Evolutionary conservation across 192 early-diverging fungal species (phyloP), one percentile per base, ranked within the genome.

Genomic region (Spinellus fusiger): DNA sequence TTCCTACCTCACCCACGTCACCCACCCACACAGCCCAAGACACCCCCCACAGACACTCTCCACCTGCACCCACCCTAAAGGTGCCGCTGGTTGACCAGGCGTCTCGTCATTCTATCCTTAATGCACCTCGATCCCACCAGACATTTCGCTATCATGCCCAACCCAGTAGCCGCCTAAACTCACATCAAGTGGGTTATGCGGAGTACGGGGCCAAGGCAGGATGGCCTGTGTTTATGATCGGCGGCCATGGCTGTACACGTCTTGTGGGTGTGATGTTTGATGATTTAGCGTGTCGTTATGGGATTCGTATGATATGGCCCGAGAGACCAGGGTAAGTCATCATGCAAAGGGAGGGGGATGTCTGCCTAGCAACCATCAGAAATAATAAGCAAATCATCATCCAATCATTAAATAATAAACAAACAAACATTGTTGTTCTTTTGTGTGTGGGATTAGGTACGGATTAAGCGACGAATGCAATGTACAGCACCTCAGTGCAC

Each of bases 231-330:
- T 61, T 74, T 47, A 51, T 74, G 15, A 74, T 74, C 38, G 72
- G 72, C 6, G 72, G 72, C 8, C 68, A 69, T 23, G 72, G 72
- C 1, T 74, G 72, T 40, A 62, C 63, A 6, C 35, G 72, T 46
- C 32, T 74, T 12, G 72, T 74, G 12, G 67, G 72, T 23, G 53
- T 69, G 35, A 69, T 74, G 72, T 74, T 74, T 65, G 66, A 65
- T 55, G 72, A 74, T n/a, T n/a, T 68, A 5, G 61, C 62, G n/a
- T 58, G 53, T 34, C 31, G 59, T 29, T 54, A 74, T 54, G 55
- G 55, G 22, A 40, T 69, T 23, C 50, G 72, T 4, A 62, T 74
- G 72, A 65, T 74, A 26, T 69, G 67, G 67, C 72, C 72, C 5
- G 72, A 74, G 56, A 62, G 72, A 33, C 63, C 67, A 33, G 72